These are phyloP conservation scores for Peronospora destructor DNA, from an alignment of 352 stramenopile genomes.

Conservation along the genomic window DNA sequence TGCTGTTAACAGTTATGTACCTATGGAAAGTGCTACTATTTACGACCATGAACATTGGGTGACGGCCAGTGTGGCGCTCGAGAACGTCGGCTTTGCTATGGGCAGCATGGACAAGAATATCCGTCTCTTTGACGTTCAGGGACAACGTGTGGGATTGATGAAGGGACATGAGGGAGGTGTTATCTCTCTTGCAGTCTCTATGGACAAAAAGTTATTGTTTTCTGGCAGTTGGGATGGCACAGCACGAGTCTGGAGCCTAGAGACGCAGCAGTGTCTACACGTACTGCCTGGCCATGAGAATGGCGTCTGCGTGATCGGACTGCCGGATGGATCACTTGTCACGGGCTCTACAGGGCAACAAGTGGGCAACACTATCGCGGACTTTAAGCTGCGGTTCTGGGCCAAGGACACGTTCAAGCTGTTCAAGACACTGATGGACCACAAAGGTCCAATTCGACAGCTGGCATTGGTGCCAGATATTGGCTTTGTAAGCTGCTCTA, in stretches of 20 bases:
- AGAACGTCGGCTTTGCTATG: slow-evolving; percentile 53
- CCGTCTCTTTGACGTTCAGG: slow-evolving; percentile 53
- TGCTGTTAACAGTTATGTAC: slow-evolving; percentile 22
- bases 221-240: slow-evolving; percentile 82
- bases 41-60: slow-evolving; percentile 84
- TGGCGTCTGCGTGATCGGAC: slow-evolving; percentile 67
- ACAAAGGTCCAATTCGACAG: slow-evolving; percentile 67
- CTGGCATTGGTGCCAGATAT: slow-evolving; percentile 54
- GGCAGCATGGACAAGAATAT: slow-evolving; percentile 78
- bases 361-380: slow-evolving; percentile 64
- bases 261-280: slow-evolving; percentile 43
- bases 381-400: slow-evolving; percentile 80
- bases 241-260: slow-evolving; percentile 63
- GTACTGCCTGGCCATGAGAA: slow-evolving; percentile 70
- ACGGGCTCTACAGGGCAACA: slow-evolving; percentile 74
- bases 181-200: slow-evolving; percentile 54
- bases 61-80: slow-evolving; percentile 47
- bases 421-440: slow-evolving; percentile 50
- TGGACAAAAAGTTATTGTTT: slow-evolving; percentile 39
- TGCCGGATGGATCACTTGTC: slow-evolving; percentile 55
- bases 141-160: slow-evolving; percentile 36
- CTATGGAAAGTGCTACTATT: slow-evolving; percentile 47
- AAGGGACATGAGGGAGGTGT: slow-evolving; percentile 67
- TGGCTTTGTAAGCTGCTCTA: slow-evolving; percentile 81
- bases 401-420: slow-evolving; percentile 40